Conservation (phyloP, 805 yeast species). For the Saturnispora serradocipensis region DNA sequence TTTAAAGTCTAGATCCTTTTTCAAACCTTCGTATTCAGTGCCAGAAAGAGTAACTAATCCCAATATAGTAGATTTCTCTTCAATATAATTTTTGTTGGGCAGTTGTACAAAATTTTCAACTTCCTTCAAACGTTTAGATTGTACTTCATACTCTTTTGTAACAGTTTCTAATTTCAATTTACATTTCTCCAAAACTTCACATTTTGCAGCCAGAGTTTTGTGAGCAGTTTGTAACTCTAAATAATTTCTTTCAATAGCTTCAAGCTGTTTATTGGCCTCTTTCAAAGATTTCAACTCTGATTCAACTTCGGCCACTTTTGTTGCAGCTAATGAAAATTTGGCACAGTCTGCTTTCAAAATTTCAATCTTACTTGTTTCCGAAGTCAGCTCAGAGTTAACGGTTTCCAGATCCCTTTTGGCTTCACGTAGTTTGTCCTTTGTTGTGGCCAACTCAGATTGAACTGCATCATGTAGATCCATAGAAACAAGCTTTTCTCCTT, state of each 20-base stretch:
- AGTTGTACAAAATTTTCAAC: slow-evolving; percentile 1
- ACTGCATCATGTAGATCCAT: slow-evolving; percentile 12
- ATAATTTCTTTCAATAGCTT: slow-evolving; percentile 5
- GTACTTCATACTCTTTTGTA: not conserved
- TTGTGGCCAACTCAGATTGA: slow-evolving; percentile 8
- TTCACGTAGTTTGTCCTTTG: slow-evolving; percentile 5
- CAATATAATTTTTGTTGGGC: slow-evolving; percentile 20
- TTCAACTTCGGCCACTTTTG: slow-evolving; percentile 5
- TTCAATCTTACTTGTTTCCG: slow-evolving; percentile 3
- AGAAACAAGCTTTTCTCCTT: slow-evolving; percentile 11
- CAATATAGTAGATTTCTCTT: slow-evolving; percentile 10
- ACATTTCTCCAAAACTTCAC: not conserved
- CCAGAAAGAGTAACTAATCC: slow-evolving; percentile 17
- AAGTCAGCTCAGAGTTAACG: not conserved
- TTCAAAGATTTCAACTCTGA: slow-evolving; percentile 3
- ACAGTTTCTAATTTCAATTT: slow-evolving; percentile 3
- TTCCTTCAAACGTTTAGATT: slow-evolving; percentile 2
- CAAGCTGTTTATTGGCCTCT: slow-evolving; percentile 6
- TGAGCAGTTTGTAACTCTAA: not conserved
- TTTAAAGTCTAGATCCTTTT: not conserved
- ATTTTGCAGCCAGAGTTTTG: not conserved
- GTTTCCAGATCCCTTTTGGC: slow-evolving; percentile 6
- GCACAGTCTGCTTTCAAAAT: not conserved
- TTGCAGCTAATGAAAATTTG: slow-evolving; percentile 1
- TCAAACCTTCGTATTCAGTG: slow-evolving; percentile 12